Conservation (phyloP, 2,329 filamentous ascomycete genomes). For the Alternaria ventricosa region DNA sequence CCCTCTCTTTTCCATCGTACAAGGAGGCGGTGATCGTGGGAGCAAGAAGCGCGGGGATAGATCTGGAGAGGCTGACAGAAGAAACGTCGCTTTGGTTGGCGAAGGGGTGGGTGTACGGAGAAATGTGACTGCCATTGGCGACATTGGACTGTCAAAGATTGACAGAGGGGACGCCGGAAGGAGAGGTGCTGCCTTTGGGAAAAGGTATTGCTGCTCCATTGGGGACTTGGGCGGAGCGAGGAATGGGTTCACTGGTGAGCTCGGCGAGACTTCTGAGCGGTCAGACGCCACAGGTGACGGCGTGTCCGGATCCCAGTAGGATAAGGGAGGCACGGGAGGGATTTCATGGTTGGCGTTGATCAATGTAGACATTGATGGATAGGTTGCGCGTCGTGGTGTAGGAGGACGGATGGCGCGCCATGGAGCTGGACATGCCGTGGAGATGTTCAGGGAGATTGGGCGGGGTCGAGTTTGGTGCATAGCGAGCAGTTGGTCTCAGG, state of each 20-base stretch:
- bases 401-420: constrained; percentile 19
- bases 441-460: constrained; percentile 21
- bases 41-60: constrained; percentile 20
- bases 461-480: constrained; percentile 18
- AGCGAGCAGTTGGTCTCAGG: neutral
- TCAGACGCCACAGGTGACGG: constrained; percentile 9
- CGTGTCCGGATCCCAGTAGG: constrained; percentile 26
- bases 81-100: neutral
- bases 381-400: constrained; percentile 22
- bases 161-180: constrained; percentile 27
- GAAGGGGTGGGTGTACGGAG: neutral
- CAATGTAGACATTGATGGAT: neutral
- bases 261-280: neutral
- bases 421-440: neutral
- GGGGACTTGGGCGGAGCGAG: constrained; percentile 11
- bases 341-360: neutral
- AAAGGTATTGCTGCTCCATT: neutral
- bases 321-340: constrained; percentile 20
- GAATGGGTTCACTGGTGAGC: constrained; percentile 24
- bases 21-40: constrained; percentile 18
- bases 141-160: constrained; percentile 19
- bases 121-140: constrained; percentile 6
- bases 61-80: neutral
- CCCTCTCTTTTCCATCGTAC: neutral
- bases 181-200: constrained; percentile 13